These are phyloP conservation scores for Fraxinus nigra DNA, from an alignment of 305 asterid species.

Conservation along the genomic window DNA sequence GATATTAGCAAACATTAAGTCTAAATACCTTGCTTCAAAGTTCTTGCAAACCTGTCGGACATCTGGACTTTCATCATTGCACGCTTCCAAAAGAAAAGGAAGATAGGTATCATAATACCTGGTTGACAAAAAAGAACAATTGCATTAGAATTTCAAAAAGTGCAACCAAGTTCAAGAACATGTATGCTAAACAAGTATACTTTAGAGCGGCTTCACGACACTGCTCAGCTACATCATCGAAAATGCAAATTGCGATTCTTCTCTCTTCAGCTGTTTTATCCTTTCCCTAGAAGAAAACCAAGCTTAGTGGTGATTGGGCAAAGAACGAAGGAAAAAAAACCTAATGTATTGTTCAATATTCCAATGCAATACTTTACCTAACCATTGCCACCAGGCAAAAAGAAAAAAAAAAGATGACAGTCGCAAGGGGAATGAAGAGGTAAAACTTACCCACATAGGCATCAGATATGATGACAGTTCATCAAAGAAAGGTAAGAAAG, in stretches of 20 bases:
- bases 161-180: constrained; percentile 9
- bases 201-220: constrained; percentile 78
- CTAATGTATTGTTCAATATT: background rate
- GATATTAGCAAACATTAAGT: background rate
- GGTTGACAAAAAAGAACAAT: constrained; percentile 23
- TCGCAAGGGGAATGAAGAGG: constrained; percentile 15
- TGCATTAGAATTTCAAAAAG: constrained; percentile 11
- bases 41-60: constrained; percentile 68
- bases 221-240: constrained; percentile 97
- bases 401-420: background rate
- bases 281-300: constrained; percentile 55
- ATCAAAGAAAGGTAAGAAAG: constrained; percentile 87
- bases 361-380: background rate
- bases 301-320: background rate
- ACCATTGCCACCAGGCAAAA: background rate
- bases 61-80: constrained; percentile 86
- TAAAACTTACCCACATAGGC: constrained; percentile 91
- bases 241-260: constrained; percentile 93
- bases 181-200: constrained; percentile 35
- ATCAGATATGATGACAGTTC: constrained; percentile 70
- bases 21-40: background rate
- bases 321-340: background rate
- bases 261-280: constrained; percentile 92
- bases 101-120: constrained; percentile 90
- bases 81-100: constrained; percentile 94